Percentiles rank a stretch among this genome's conserved stretches.
Conservation (phyloP, 345 rosid species). For the Dipteronia dyeriana region DNA sequence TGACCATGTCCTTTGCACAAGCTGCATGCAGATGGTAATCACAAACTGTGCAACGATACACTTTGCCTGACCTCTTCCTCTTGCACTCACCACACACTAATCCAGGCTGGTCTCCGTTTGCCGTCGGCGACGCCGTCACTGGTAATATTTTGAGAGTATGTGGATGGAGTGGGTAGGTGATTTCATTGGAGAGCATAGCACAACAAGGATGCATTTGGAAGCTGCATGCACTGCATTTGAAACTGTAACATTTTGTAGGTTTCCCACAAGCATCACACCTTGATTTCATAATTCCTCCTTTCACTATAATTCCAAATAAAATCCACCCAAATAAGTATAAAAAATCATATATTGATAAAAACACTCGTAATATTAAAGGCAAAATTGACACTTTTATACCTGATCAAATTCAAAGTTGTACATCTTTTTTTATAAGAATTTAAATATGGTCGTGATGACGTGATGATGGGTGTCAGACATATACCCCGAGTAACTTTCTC, state of each 20-base stretch:
- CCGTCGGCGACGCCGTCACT: background rate
- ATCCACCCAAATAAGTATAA: background rate
- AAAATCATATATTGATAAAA: too few relatives aligned
- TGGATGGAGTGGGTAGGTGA: constrained; percentile 52
- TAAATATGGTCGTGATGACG: too few relatives aligned
- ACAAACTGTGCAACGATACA: constrained; percentile 68
- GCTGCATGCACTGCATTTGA: constrained; percentile 65
- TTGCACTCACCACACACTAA: constrained; percentile 68
- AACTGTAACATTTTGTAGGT: constrained; percentile 61
- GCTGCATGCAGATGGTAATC: constrained; percentile 78
- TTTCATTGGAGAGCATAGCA: constrained; percentile 58
- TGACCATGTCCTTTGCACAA: constrained; percentile 74
- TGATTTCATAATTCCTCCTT: constrained; percentile 67
- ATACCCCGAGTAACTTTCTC: too few relatives aligned
- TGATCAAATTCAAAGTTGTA: too few relatives aligned
- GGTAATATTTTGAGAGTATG: constrained; percentile 63
- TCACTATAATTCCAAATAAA: constrained; percentile 30
- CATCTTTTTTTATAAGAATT: too few relatives aligned
- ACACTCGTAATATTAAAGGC: too few relatives aligned
- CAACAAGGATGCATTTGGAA: constrained; percentile 93
- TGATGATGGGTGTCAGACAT: too few relatives aligned
- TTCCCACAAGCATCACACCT: constrained; percentile 72
- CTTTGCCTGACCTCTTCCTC: constrained; percentile 57
- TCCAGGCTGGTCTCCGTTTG: constrained; percentile 26
- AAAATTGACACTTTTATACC: too few relatives aligned